These are phyloP conservation scores for Aquilaria agallochum DNA, from an alignment of 441 rosid species.

Conservation along the genomic window DNA sequence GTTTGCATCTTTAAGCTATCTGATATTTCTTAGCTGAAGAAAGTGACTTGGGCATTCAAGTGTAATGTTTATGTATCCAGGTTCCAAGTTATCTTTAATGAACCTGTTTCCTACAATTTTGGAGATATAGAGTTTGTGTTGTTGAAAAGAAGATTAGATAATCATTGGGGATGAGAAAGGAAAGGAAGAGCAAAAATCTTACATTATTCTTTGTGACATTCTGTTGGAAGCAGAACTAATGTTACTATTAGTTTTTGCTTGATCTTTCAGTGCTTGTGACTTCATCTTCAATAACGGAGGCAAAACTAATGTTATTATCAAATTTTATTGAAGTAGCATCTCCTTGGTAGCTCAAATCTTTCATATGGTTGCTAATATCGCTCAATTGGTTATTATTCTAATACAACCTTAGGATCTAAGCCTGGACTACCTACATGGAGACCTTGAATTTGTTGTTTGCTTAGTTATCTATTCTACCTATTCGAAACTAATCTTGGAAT, in stretches of 20 bases:
- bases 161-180: constrained; percentile 6
- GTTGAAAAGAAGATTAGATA: background rate
- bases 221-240: constrained; percentile 23
- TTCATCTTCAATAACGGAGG: constrained; percentile 56
- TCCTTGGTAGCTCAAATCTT: constrained; percentile 40
- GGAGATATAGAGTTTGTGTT: constrained; percentile 19
- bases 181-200: constrained; percentile 18
- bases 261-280: constrained; percentile 54
- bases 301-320: constrained; percentile 48
- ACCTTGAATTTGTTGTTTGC: constrained; percentile 46
- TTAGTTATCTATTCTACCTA: constrained; percentile 36
- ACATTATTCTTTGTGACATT: constrained; percentile 40
- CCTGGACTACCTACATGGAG: constrained; percentile 37
- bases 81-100: constrained; percentile 23
- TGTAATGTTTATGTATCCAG: constrained; percentile 36
- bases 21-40: constrained; percentile 78
- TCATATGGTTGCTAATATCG: constrained; percentile 40
- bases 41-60: constrained; percentile 88
- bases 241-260: constrained; percentile 25
- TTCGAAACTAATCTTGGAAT: constrained; percentile 40
- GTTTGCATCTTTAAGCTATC: constrained; percentile 55
- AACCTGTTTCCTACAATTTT: constrained; percentile 47
- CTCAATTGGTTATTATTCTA: constrained; percentile 44
- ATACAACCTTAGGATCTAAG: constrained; percentile 30
- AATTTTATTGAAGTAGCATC: constrained; percentile 47